Base-by-base conservation (phyloP, 1,284 basidiomycete genomes). In the Pisolithus thermaeus region DNA sequence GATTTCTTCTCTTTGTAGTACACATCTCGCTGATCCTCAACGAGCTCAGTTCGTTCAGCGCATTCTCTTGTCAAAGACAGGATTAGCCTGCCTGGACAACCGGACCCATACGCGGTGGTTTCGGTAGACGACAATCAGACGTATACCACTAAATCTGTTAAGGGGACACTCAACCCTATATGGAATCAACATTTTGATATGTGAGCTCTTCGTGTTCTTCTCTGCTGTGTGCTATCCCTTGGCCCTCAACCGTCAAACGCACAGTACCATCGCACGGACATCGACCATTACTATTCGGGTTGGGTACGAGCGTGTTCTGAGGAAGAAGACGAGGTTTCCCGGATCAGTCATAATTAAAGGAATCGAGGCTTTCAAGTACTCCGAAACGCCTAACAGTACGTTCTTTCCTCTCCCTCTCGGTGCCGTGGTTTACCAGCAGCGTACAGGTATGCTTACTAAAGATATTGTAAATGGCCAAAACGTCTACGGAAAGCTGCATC, bases 291-390 rank as follows among this genome's bases (percentile, higher is more conserved):
- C 90, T n/a, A 92, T 97, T 44, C 93, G 97, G 73, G 88, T 97
- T 61, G 97, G 97, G 66, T 93, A 97, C 75, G 90, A 95, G 73
- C 83, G 87, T 68, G 97, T 95, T 74, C 96, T 96, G 77, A 95
- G 90, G 76, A 87, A 87, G 70, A 84, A 89, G 64, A 92, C 97
- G 71, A 93, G 97, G 75, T 83, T 78, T 70, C 30, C 50, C 12
- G 53, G 53, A 3, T 45, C 43, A 18, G 52, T 53, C 18, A 35
- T 43, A 20, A 38, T 54, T 7, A 42, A 43, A 0, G 52, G 52
- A 3, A 32, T 20, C 20, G 51, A 53, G 36, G 52, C 52, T 5
- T 30, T 54, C 16, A 28, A 54, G 3, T 46, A 54, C 41, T 47
- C 52, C 5, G 27, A 38, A 16, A 44, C 45, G 16, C 23, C 38